Conservation (phyloP, 805 yeast species). For the Candida adriatica region DNA sequence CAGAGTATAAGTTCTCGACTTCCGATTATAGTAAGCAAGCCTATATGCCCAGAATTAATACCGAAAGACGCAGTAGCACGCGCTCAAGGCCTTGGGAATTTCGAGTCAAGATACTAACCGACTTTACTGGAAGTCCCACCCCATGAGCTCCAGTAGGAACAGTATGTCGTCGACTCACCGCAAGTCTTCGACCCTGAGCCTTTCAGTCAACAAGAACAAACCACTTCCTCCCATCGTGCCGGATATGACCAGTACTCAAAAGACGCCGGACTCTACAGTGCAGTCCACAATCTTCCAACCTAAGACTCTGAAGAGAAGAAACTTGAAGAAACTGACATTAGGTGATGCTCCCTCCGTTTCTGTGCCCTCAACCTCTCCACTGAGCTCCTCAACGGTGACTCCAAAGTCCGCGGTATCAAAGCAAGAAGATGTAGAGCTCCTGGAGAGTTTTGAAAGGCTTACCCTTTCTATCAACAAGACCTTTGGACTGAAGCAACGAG, state of each 20-base stretch:
- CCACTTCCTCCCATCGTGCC: conserved; percentile 23
- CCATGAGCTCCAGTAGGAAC: neutral
- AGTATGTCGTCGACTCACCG: conserved; percentile 12
- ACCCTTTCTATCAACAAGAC: conserved; percentile 50
- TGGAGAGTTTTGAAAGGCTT: conserved; percentile 39
- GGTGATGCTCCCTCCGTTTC: conserved; percentile 4
- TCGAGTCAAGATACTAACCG: too few species aligned
- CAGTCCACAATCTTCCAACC: conserved; percentile 26
- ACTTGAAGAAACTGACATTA: conserved; percentile 50
- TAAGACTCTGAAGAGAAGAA: conserved; percentile 48
- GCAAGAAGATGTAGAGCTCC: conserved; percentile 27
- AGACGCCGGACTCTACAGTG: conserved; percentile 1
- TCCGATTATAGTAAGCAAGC: too few species aligned
- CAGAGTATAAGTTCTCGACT: too few species aligned
- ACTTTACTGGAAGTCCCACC: too few species aligned
- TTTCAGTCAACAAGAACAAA: conserved; percentile 21
- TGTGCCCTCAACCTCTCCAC: conserved; percentile 1
- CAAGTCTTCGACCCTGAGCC: conserved; percentile 21
- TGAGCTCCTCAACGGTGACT: conserved; percentile 11
- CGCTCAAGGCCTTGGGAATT: conserved; percentile 1
- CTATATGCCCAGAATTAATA: too few species aligned
- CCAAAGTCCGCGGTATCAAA: conserved; percentile 26
- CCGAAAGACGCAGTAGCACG: too few species aligned
- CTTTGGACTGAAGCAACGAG: conserved; percentile 49
- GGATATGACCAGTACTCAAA: conserved; percentile 4